Evolutionary conservation across 1,284 basidiomycete species (phyloP).

Genomic region (Rhodotorula mucilaginosa): DNA sequence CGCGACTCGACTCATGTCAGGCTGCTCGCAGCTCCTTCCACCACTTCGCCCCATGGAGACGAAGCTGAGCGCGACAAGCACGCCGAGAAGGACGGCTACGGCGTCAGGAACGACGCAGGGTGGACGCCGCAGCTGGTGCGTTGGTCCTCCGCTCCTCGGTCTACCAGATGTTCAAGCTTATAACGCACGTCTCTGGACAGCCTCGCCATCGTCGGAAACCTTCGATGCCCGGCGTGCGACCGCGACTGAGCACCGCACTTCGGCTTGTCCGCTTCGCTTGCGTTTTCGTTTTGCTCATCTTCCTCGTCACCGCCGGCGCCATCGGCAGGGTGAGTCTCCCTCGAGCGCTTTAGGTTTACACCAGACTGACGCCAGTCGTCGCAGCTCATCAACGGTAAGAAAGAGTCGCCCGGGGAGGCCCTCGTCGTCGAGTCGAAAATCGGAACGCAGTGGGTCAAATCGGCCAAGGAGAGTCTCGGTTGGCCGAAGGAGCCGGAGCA

Average conservation of each 20-base stretch:
- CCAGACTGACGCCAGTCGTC: background rate
- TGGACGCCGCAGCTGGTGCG: background rate
- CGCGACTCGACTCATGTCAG: background rate
- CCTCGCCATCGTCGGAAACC: background rate
- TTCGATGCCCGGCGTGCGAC: background rate
- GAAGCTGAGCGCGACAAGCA: background rate
- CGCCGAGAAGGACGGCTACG: background rate
- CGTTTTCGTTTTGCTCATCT: background rate
- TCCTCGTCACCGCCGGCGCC: background rate
- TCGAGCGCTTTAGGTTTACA: background rate
- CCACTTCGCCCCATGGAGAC: background rate
- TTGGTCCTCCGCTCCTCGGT: background rate
- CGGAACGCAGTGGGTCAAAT: too few species aligned
- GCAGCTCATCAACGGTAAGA: background rate
- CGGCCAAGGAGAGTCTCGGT: background rate
- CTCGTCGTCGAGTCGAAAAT: too few species aligned
- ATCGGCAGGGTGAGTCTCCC: background rate
- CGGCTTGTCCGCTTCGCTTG: background rate
- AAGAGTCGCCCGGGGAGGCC: background rate
- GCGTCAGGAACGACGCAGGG: slow-evolving; percentile 1
- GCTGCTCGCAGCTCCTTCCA: background rate
- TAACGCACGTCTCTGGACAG: background rate
- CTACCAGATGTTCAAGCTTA: background rate
- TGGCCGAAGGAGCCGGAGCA: background rate
- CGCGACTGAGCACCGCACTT: background rate